Evolutionary conservation across 345 rosid species (phyloP).

Genomic region (Aurinia saxatilis): DNA sequence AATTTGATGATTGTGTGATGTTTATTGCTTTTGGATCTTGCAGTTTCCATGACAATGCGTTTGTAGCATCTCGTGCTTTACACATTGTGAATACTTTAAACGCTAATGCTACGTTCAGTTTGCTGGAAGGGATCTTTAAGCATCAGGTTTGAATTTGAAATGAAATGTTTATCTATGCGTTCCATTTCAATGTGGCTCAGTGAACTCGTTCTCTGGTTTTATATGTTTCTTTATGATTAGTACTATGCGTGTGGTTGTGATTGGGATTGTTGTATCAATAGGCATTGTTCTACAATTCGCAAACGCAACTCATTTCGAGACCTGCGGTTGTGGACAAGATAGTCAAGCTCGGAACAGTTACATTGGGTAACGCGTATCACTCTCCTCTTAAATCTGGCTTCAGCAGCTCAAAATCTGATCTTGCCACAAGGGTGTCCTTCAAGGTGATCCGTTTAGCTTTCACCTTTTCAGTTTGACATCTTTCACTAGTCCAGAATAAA

Average conservation of each 20-base stretch:
- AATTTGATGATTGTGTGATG: not conserved
- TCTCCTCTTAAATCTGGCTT: conserved; percentile 52
- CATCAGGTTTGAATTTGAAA: conserved; percentile 50
- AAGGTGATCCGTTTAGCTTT: conserved; percentile 42
- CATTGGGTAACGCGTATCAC: conserved; percentile 48
- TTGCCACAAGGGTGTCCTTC: conserved; percentile 67
- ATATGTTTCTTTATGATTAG: not conserved
- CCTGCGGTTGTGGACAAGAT: conserved; percentile 45
- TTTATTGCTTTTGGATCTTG: not conserved
- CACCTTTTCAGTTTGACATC: not conserved
- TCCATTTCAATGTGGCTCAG: no score
- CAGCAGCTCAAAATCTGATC: conserved; percentile 46
- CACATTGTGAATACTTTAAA: conserved; percentile 53
- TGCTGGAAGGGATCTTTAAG: conserved; percentile 61
- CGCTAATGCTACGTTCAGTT: conserved; percentile 49
- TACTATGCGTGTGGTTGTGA: not conserved
- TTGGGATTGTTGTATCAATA: conserved; percentile 19
- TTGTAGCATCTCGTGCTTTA: conserved; percentile 63
- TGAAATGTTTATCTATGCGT: not conserved
- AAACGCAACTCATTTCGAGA: conserved; percentile 53
- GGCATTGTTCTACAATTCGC: conserved; percentile 60
- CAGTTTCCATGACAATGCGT: conserved; percentile 93
- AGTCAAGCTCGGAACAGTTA: conserved; percentile 42
- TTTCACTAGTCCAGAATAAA: conserved; percentile 5
- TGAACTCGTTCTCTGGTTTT: not conserved